A percentile compares a stretch with the other conserved stretches of the same genome.
These are phyloP conservation scores for Anthostomella pinea DNA, from an alignment of 2,329 filamentous ascomycete species.

Conservation along the genomic window DNA sequence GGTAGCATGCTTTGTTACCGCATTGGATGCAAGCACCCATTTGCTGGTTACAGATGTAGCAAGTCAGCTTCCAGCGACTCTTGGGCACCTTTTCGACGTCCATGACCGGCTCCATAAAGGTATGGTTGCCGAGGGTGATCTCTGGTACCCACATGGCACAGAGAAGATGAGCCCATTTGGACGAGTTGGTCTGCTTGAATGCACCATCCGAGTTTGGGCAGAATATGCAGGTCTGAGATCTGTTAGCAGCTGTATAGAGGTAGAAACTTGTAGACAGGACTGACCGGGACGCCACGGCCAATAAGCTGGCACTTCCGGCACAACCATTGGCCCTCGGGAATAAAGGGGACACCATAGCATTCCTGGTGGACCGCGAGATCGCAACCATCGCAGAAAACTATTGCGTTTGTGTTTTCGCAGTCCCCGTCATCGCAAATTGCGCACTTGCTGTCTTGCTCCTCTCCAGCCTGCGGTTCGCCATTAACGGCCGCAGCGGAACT, in stretches of 20 bases:
- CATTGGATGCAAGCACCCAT: conserved; percentile 99
- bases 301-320: conserved; percentile 96
- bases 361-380: conserved; percentile 97
- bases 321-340: conserved; percentile 97
- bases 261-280: conserved; percentile 30
- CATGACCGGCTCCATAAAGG: conserved; percentile 97
- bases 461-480: conserved; percentile 80
- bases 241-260: conserved; percentile 11
- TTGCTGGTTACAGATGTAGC: conserved; percentile 94
- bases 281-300: conserved; percentile 80
- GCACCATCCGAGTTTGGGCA: conserved; percentile 96
- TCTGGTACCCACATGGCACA: conserved; percentile 99
- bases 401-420: conserved; percentile 98
- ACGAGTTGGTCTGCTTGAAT: conserved; percentile 96
- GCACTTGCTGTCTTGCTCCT: conserved; percentile 96
- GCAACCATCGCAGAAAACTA: conserved; percentile 98
- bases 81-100: conserved; percentile 97
- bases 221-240: conserved; percentile 81
- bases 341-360: conserved; percentile 97
- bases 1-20: conserved; percentile 94
- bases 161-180: conserved; percentile 94
- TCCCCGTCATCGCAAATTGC: conserved; percentile 99
- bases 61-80: conserved; percentile 86
- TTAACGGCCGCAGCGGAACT: conserved; percentile 95
- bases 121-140: conserved; percentile 90